phyloP scores from a whole-genome alignment of 2,329 filamentous ascomycete species.

The Apiospora phragmitis region DNA sequence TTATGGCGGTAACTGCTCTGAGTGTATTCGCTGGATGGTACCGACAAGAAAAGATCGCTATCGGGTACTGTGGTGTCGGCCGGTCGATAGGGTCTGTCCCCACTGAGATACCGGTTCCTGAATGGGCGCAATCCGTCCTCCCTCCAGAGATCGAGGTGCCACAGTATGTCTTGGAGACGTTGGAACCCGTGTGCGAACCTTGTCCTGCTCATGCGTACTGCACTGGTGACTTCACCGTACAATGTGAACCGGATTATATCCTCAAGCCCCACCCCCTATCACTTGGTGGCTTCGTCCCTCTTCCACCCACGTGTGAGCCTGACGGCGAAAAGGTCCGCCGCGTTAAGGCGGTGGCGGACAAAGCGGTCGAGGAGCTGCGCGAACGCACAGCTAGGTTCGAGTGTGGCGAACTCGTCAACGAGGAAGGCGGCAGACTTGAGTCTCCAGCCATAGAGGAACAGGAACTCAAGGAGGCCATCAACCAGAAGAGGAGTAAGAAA shows the following conservation, averaged over 20 bases:
- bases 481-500: slow-evolving; percentile 74
- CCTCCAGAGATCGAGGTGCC: slow-evolving; percentile 65
- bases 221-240: slow-evolving; percentile 72
- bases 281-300: slow-evolving; percentile 75
- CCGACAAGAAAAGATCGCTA: slow-evolving; percentile 91
- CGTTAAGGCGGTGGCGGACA: slow-evolving; percentile 84
- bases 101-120: slow-evolving; percentile 42
- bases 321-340: slow-evolving; percentile 90
- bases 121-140: slow-evolving; percentile 39
- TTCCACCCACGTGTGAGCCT: slow-evolving; percentile 90
- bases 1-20: slow-evolving; percentile 70
- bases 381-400: slow-evolving; percentile 87
- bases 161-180: slow-evolving; percentile 66
- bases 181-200: slow-evolving; percentile 81
- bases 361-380: slow-evolving; percentile 82
- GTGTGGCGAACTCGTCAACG: slow-evolving; percentile 72
- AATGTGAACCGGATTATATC: slow-evolving; percentile 86
- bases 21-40: slow-evolving; percentile 79
- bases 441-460: slow-evolving; percentile 64
- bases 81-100: slow-evolving; percentile 58
- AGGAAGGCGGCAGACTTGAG: slow-evolving; percentile 58
- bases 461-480: slow-evolving; percentile 76
- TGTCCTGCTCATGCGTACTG: slow-evolving; percentile 92
- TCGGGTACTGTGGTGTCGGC: slow-evolving; percentile 91
- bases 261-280: slow-evolving; percentile 82